Evolutionary conservation across 495 filamentous ascomycete genomes (phyloP), one percentile per base, ranked within the genome.

Genomic region (Daldinia concentrica): DNA sequence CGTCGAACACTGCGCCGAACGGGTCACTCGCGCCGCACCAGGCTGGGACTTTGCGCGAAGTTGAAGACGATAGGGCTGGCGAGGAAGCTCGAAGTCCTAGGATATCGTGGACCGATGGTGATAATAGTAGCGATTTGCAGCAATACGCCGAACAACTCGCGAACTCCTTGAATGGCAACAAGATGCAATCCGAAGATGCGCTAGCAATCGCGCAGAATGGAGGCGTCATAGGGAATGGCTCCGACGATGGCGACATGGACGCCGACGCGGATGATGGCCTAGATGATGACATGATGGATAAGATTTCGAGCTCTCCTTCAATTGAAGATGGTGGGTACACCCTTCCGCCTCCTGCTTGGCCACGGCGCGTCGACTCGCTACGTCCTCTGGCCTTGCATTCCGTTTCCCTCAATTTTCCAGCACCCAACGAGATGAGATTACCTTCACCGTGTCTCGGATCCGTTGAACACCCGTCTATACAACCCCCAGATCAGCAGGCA

Each of bases 251-350:
- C 43, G 92, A 93, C 72, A 85, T 87, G 39, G 94, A 93, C 71
- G 87, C 86, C 34, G 78, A 84, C 43, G 78, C 76, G 58, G 93
- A 95, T 75, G 90, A 92, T 69, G 83, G 88, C 62, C 77, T 92
- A 78, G 95, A 97, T 74, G 90, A 92, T 71, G 95, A 98, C 77
- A 92, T 94, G 83, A 92, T 95, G 90, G 95, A 98, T 83, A 95
- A 95, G 81, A 97, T 99, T 52, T 97, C 94, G 55, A 98, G 94
- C 79, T 97, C 94, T 70, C 95, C 95, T 68, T 98, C 94, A 61
- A 99, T 99, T 79, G 93, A 95, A 80, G 96, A 99, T 87, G 95
- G 95, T 99, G 88, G 83, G 94, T 93, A 70, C 74, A 66, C 64
- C 66, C 74, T 78, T 74, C 73, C 75, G 59, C 69, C 76, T 59